A percentile compares a stretch with the other conserved stretches of the same genome.
phyloP scores from a whole-genome alignment of 192 early-diverging fungal species.

The Podochytrium sp. region DNA sequence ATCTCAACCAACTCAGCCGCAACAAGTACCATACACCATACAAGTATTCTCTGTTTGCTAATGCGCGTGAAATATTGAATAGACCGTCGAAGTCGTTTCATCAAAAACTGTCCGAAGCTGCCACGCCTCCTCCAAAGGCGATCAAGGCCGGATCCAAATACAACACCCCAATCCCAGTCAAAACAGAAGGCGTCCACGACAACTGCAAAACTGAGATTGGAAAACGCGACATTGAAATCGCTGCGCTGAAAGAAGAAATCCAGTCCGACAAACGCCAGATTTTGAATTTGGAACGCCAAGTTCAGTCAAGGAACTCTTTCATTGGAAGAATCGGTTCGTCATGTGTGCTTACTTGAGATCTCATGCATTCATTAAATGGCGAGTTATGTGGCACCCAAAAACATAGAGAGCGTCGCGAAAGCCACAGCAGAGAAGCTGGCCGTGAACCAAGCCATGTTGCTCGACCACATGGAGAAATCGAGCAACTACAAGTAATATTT shows the following conservation, averaged over 20 bases:
- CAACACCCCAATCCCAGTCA: neutral
- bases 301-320: slow-evolving; percentile 14
- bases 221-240: neutral
- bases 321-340: slow-evolving; percentile 16
- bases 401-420: slow-evolving; percentile 13
- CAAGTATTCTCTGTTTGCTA: neutral
- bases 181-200: neutral
- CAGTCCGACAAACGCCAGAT: neutral
- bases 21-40: neutral
- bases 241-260: slow-evolving; percentile 3
- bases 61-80: too few species aligned
- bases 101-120: slow-evolving; percentile 14
- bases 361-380: too few species aligned
- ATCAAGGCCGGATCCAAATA: neutral
- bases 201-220: neutral
- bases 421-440: slow-evolving; percentile 15
- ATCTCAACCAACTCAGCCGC: neutral
- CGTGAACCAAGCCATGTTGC: neutral
- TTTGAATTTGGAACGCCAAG: neutral
- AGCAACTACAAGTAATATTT: slow-evolving; percentile 4
- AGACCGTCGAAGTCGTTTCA: slow-evolving; percentile 24
- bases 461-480: neutral
- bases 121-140: neutral
- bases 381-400: neutral
- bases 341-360: too few species aligned